Evolutionary conservation across 2,329 filamentous ascomycete genomes (phyloP), one percentile per base, ranked within the genome.

Genomic region (Fusarium illudens): DNA sequence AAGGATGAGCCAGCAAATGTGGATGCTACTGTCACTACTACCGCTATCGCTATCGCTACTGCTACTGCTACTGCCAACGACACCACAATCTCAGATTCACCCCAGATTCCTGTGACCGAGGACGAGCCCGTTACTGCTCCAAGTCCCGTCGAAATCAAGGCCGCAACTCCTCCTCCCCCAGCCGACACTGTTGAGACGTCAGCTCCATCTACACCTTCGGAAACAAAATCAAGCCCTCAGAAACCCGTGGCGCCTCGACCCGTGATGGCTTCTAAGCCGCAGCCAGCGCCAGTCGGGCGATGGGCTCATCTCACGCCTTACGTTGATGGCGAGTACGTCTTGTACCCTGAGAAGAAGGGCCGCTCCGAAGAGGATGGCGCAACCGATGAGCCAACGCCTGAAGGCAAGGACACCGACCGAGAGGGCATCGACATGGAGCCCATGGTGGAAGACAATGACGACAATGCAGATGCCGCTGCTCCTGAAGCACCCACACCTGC

Each of bases 271-370:
- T 53, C 54, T 20, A 70, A 75, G 58, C 71, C 75, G 29, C 76
- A 79, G 33, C 76, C 75, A 49, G 62, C 68, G 6, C 77, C 75
- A 12, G 58, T 55, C 12, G 77, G 79, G 3, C 75, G 76, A 20
- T 82, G 79, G 77, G 71, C 79, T 19, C 68, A 80, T 37, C 72
- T 83, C 9, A 82, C 79, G 2, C 79, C 81, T 4, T 83, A 81
- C 51, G 60, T 83, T 8, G 75, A 78, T 29, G 78, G 76, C 15
- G 80, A 82, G 59, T 80, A 73, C 55, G 65, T 78, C 22, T 65
- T 74, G 2, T 82, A 82, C 44, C 81, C 81, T 1, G 80, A 81
- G 57, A 79, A 73, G 64, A 79, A 75, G 58, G 62, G 66, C 17
- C 72, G 72, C 12, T 60, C 68, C 15, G 76, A 79, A 8, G 78